Percentiles rank a stretch among this genome's conserved stretches.
These are phyloP conservation scores for Arthonia radiata DNA, from an alignment of 495 filamentous ascomycete species.

Conservation along the genomic window DNA sequence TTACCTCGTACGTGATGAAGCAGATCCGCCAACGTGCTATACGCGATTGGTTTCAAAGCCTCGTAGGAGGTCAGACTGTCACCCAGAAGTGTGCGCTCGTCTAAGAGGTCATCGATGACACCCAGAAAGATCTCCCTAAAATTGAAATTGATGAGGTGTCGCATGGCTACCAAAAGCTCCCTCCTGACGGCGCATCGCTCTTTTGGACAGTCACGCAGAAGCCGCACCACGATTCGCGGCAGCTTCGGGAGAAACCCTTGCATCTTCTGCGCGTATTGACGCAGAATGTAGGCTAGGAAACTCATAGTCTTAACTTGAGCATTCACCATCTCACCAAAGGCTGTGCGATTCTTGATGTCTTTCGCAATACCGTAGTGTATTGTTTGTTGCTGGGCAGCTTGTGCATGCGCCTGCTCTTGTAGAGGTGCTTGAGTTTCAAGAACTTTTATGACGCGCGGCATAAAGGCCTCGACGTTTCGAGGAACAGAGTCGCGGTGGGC, in stretches of 20 bases:
- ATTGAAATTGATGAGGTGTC: constrained; percentile 98
- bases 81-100: constrained; percentile 79
- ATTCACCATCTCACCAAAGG: constrained; percentile 93
- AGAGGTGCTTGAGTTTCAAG: constrained; percentile 75
- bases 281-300: constrained; percentile 80
- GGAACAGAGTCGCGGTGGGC: constrained; percentile 55
- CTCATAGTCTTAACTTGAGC: constrained; percentile 99
- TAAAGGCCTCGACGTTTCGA: constrained; percentile 74
- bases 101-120: constrained; percentile 85
- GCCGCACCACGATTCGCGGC: constrained; percentile 72
- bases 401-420: constrained; percentile 72
- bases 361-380: constrained; percentile 86
- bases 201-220: constrained; percentile 79
- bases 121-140: constrained; percentile 85
- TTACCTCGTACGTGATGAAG: constrained; percentile 90
- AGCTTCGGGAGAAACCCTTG: constrained; percentile 72
- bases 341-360: constrained; percentile 77
- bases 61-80: constrained; percentile 94
- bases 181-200: constrained; percentile 86
- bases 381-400: constrained; percentile 45
- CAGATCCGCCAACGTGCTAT: constrained; percentile 93
- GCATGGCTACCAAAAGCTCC: constrained; percentile 83
- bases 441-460: constrained; percentile 79
- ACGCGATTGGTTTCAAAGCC: constrained; percentile 82
- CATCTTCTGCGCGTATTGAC: constrained; percentile 68